Percentiles rank a stretch among this genome's conserved stretches.
These are phyloP conservation scores for Suillus variegatus DNA, from an alignment of 768 basidiomycete species.

Conservation along the genomic window DNA sequence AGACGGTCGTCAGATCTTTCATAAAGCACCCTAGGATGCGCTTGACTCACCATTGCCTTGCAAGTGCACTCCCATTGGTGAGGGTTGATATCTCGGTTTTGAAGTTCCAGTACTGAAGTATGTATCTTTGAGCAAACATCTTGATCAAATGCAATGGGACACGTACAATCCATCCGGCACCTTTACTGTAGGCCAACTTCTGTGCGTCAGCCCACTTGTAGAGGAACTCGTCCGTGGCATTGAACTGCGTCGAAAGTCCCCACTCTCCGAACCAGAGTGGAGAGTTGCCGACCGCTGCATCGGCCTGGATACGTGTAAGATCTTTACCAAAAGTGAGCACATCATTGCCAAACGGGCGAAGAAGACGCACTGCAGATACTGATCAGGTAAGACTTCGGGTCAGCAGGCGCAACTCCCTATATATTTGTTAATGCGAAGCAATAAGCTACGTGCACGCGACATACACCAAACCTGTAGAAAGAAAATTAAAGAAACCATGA, in stretches of 20 bases:
- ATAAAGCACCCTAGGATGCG: neutral
- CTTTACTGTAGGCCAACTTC: slow-evolving; percentile 61
- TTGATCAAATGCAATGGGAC: neutral
- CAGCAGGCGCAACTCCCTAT: slow-evolving; percentile 71
- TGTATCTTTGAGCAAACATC: neutral
- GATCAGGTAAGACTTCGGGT: slow-evolving; percentile 61
- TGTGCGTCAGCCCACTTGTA: slow-evolving; percentile 75
- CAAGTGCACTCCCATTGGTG: slow-evolving; percentile 45
- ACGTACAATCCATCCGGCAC: slow-evolving; percentile 69
- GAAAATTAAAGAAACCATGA: slow-evolving; percentile 4
- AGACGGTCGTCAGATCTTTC: neutral
- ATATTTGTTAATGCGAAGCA: neutral
- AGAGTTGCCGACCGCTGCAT: slow-evolving; percentile 43
- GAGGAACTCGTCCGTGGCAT: slow-evolving; percentile 61
- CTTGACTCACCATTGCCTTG: slow-evolving; percentile 59
- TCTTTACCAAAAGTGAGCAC: slow-evolving; percentile 39
- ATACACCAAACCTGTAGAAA: slow-evolving; percentile 58
- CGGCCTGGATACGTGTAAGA: slow-evolving; percentile 53
- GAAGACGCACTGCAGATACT: slow-evolving; percentile 65
- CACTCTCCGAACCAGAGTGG: slow-evolving; percentile 63
- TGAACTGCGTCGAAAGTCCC: slow-evolving; percentile 65
- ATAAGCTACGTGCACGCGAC: slow-evolving; percentile 3
- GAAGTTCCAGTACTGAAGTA: slow-evolving; percentile 67
- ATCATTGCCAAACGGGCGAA: neutral
- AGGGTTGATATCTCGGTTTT: slow-evolving; percentile 58